Evolutionary conservation across 1,284 basidiomycete species (phyloP), one percentile per base, ranked within the genome.

Genomic region (Melanopsichium pennsylvanicum): DNA sequence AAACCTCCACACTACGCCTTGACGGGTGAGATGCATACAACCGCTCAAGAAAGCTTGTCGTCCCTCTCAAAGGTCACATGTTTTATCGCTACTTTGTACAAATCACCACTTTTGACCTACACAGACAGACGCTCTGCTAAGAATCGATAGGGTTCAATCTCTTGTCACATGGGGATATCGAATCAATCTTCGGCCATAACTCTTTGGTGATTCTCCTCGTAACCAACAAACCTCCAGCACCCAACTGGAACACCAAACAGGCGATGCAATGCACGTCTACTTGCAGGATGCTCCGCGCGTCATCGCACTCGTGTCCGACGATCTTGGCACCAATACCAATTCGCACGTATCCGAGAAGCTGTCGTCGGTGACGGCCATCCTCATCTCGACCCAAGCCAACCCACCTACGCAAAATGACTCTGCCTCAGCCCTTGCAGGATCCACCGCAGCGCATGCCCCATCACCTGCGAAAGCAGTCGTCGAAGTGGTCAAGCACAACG

Each of bases 191-290:
- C n/a, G n/a, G n/a, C n/a, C n/a, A n/a, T 29, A 29, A 29, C 27
- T 13, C 27, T 29, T 29, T n/a, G n/a, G 35, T 21, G 22, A 7
- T 19, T 36, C 35, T 19, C 5, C 35, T 36, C 16, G n/a, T 36
- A 21, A 36, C 21, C 37, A 8, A 15, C 21, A 15, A 12, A n/a
- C 10, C 19, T 25, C 21, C 19, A 42, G 19, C 33, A 25, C 32
- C n/a, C 40, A 13, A 21, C 43, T 23, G n/a, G n/a, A n/a, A n/a
- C 23, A 15, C 23, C 39, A 16, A 13, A 27, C 29, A 25, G 49
- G 52, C 23, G 54, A 69, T 69, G 66, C 66, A 37, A 74, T 76
- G 69, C 74, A 74, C 55, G 74, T 74, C 64, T 74, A 74, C 37
- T 48, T 74, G 7, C 66, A 74, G 13, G 66, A 74, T 46, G 49